phyloP scores from a whole-genome alignment of 768 basidiomycete genomes.

The Clitopilus passeckerianus region DNA sequence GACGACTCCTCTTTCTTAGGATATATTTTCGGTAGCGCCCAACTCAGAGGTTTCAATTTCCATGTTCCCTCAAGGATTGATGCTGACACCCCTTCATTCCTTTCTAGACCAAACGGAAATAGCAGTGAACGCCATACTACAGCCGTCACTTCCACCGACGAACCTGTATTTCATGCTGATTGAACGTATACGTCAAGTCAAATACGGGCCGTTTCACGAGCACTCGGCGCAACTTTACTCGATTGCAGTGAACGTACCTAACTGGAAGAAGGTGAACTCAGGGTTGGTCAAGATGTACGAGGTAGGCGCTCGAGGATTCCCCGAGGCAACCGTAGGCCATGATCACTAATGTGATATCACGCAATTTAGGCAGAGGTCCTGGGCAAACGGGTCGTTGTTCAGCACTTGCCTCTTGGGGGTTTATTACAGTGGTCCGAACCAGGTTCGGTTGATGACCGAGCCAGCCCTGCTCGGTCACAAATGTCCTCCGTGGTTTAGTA shows the following conservation, averaged over 20 bases:
- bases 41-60: slow-evolving; percentile 60
- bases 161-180: slow-evolving; percentile 82
- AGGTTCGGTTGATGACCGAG: slow-evolving; percentile 7
- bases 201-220: slow-evolving; percentile 85
- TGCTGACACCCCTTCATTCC: slow-evolving; percentile 7
- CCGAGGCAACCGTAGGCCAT: slow-evolving; percentile 1
- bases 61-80: not conserved
- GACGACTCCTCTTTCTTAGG: slow-evolving; percentile 89
- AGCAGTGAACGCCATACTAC: slow-evolving; percentile 61
- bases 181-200: slow-evolving; percentile 73
- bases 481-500: not conserved
- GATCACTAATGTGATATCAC: slow-evolving; percentile 1
- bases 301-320: slow-evolving; percentile 32
- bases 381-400: slow-evolving; percentile 93
- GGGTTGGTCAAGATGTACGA: slow-evolving; percentile 97
- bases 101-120: slow-evolving; percentile 55
- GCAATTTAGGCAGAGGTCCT: slow-evolving; percentile 77
- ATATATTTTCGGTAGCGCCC: slow-evolving; percentile 88
- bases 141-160: slow-evolving; percentile 50
- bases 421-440: slow-evolving; percentile 59
- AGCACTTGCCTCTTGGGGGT: slow-evolving; percentile 86
- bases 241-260: slow-evolving; percentile 84
- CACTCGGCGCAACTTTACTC: slow-evolving; percentile 88
- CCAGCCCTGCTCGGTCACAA: slow-evolving; percentile 1
- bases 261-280: slow-evolving; percentile 86